These are phyloP conservation scores for Botrytis porri DNA, from an alignment of 2,329 filamentous ascomycete species.

Conservation along the genomic window DNA sequence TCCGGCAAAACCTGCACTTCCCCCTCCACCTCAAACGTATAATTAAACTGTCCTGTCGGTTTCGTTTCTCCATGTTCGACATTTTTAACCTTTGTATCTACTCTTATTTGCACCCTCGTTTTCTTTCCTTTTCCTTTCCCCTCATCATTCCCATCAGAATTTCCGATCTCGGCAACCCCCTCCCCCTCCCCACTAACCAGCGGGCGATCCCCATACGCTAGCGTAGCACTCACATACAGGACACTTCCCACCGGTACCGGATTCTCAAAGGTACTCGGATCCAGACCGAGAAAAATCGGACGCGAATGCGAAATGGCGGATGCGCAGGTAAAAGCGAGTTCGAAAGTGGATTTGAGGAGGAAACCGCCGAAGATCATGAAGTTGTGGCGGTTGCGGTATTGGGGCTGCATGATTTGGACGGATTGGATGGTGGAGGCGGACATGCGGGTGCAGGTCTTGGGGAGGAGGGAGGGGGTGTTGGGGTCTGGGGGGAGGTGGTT, in stretches of 20 bases:
- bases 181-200: conserved; percentile 37
- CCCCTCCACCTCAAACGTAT: conserved; percentile 65
- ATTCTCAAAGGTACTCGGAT: conserved; percentile 69
- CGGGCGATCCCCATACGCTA: conserved; percentile 64
- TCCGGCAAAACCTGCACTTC: conserved; percentile 63
- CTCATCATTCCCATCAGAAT: neutral
- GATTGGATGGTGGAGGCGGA: conserved; percentile 58
- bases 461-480: conserved; percentile 51
- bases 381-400: conserved; percentile 65
- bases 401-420: conserved; percentile 72
- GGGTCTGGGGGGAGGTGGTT: conserved; percentile 44
- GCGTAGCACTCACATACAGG: conserved; percentile 64
- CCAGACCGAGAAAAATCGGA: conserved; percentile 66
- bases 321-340: conserved; percentile 69
- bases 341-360: conserved; percentile 67
- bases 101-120: conserved; percentile 64
- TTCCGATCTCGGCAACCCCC: conserved; percentile 25
- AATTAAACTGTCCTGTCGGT: conserved; percentile 69
- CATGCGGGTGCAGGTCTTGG: conserved; percentile 60
- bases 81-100: conserved; percentile 66
- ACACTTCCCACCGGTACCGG: conserved; percentile 70
- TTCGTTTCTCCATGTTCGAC: conserved; percentile 66
- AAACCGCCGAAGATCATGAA: conserved; percentile 77
- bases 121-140: conserved; percentile 37
- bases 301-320: conserved; percentile 64